phyloP scores from a whole-genome alignment of 1,284 basidiomycete species.

The Hypsizygus ulmarius region DNA sequence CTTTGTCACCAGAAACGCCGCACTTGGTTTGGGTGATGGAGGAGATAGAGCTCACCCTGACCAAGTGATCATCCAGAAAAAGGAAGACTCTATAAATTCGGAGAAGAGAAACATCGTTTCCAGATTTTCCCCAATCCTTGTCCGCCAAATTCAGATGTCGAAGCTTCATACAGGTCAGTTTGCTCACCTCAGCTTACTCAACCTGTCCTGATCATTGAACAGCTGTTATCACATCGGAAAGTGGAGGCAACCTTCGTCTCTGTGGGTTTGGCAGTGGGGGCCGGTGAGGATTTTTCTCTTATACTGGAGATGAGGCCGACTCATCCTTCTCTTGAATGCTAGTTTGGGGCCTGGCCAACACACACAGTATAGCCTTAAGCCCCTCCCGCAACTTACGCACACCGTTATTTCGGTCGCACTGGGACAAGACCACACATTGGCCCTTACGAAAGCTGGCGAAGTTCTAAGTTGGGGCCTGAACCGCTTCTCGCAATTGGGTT shows the following conservation, averaged over 20 bases:
- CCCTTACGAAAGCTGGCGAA: conserved; percentile 77
- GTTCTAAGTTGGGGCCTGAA: conserved; percentile 92
- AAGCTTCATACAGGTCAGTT: conserved; percentile 69
- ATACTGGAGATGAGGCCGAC: background rate
- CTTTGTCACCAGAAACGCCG: conserved; percentile 61
- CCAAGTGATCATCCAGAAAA: conserved; percentile 56
- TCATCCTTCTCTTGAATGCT: conserved; percentile 2
- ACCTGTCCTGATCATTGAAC: background rate
- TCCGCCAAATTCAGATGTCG: conserved; percentile 74
- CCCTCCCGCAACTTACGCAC: conserved; percentile 58
- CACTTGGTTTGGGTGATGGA: conserved; percentile 81
- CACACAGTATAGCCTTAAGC: conserved; percentile 73
- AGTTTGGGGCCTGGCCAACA: conserved; percentile 78
- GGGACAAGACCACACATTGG: conserved; percentile 93
- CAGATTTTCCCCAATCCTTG: conserved; percentile 58
- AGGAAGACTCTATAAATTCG: conserved; percentile 30
- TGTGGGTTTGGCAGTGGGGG: conserved; percentile 89
- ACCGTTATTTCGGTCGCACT: conserved; percentile 66
- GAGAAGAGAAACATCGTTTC: conserved; percentile 27
- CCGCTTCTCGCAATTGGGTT: conserved; percentile 86
- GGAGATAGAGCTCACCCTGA: conserved; percentile 84
- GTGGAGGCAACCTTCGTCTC: conserved; percentile 69
- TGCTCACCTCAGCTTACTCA: conserved; percentile 22
- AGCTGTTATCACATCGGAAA: conserved; percentile 75
- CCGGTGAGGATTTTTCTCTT: conserved; percentile 41